Base-by-base conservation (phyloP, 441 rosid species). In the Adansonia rubrostipa region DNA sequence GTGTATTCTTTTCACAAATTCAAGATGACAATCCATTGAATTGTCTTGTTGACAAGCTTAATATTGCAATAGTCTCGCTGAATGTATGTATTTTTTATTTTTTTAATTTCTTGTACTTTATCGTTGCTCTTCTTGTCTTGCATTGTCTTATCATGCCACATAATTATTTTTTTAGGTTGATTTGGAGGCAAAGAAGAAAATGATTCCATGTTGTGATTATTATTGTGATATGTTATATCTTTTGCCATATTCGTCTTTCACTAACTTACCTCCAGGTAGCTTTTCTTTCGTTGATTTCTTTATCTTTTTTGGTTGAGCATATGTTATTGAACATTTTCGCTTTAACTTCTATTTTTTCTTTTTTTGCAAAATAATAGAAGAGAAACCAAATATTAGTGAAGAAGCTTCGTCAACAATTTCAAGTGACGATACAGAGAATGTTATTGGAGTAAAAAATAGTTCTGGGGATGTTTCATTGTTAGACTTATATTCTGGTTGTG, bases 401-500 rank as follows among this genome's bases (percentile, higher is more conserved):
- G 95, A 86, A 62, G 77, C 89, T 17, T 87, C 88, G 9, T 87
- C 87, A 0, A 87, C 92, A 6, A 84, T 91, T 77, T 90, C 92
- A 0, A 89, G 79, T 69, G 92, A 85, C 2, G 86, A 86, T 6
- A 74, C 60, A 17, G 75, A 74, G 42, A 77, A 15, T 50, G 67
- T 40, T 40, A 44, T 62, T 57, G 77, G 22, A 24, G 65, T 51
- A 58, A 69, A 76, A 53, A 67, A 73, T 68, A 73, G 79, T 10
- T 11, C 56, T 48, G 76, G 65, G 56, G 86, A 84, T 63, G 83
- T 50, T 64, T 80, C 75, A 8, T 60, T 95, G 81, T 65, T 93
- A 6, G 98, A 95, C 74, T 85, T 93, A 70, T 93, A 95, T 79
- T 84, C 92, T 65, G 97, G 97, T 1, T 95, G 98, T 83, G 97